A percentile compares a stretch with the other conserved stretches of the same genome.
Conservation (phyloP, 192 early-diverging fungal species). For the Podila minutissima region DNA sequence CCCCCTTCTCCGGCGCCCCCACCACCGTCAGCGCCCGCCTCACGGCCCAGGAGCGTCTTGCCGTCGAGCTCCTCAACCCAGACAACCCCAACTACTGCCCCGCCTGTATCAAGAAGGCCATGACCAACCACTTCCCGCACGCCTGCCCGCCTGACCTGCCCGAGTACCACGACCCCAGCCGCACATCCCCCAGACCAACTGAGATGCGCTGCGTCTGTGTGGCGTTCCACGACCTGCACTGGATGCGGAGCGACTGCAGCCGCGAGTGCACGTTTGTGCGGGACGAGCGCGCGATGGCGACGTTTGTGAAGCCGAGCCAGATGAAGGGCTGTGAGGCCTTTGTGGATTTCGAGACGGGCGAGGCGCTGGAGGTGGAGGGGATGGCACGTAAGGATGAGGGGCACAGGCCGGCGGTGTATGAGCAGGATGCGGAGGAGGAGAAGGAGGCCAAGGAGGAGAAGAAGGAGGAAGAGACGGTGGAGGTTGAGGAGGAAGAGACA, state of each 20-base stretch:
- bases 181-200: conserved; percentile 11
- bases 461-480: not conserved
- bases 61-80: conserved; percentile 24
- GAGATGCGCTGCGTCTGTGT: conserved; percentile 42
- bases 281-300: conserved; percentile 18
- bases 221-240: conserved; percentile 27
- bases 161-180: conserved; percentile 6
- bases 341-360: conserved; percentile 17
- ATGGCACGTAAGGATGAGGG: conserved; percentile 20
- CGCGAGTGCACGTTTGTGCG: conserved; percentile 31
- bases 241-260: conserved; percentile 40
- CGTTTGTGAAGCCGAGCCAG: not conserved
- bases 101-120: conserved; percentile 30
- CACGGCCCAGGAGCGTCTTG: conserved; percentile 22
- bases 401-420: conserved; percentile 16
- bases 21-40: conserved; percentile 12
- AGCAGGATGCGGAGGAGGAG: not conserved
- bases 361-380: conserved; percentile 27
- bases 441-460: not conserved
- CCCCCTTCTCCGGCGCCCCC: not conserved
- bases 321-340: conserved; percentile 34
- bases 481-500: not conserved
- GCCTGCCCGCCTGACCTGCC: conserved; percentile 25
- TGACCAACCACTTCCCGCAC: conserved; percentile 42
- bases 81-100: conserved; percentile 46